phyloP scores from a whole-genome alignment of 805 yeast species.

The Candida orba region DNA sequence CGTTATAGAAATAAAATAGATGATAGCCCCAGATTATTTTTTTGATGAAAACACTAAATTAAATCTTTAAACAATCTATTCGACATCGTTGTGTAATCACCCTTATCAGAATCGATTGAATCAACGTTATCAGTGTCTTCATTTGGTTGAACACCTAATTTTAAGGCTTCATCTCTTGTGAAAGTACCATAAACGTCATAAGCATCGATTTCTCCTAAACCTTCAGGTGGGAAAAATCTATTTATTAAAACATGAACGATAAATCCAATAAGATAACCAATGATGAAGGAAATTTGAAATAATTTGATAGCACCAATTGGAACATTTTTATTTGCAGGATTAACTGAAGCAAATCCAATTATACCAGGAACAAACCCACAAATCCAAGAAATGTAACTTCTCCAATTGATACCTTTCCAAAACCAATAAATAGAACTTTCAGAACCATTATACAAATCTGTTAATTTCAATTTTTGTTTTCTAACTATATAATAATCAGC shows the following conservation, averaged over 20 bases:
- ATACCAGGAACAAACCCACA: slow-evolving; percentile 35
- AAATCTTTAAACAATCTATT: slow-evolving; percentile 3
- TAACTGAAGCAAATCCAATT: slow-evolving; percentile 31
- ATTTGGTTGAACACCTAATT: slow-evolving; percentile 25
- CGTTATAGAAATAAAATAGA: too few species aligned
- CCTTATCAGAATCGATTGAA: not conserved
- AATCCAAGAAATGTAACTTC: slow-evolving; percentile 32
- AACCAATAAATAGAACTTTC: slow-evolving; percentile 35
- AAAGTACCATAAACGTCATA: slow-evolving; percentile 29
- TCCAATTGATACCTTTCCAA: slow-evolving; percentile 36
- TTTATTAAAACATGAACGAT: slow-evolving; percentile 18
- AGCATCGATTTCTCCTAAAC: slow-evolving; percentile 25
- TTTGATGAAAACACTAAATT: not conserved
- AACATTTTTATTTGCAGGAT: slow-evolving; percentile 23
- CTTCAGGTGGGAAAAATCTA: slow-evolving; percentile 24
- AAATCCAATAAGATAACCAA: slow-evolving; percentile 22
- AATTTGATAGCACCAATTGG: slow-evolving; percentile 23
- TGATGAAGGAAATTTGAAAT: slow-evolving; percentile 21
- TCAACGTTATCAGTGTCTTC: slow-evolving; percentile 7
- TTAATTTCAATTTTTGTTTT: slow-evolving; percentile 30
- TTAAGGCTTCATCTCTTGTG: slow-evolving; percentile 27
- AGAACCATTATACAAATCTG: slow-evolving; percentile 32
- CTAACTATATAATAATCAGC: slow-evolving; percentile 32
- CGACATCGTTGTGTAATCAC: slow-evolving; percentile 1
- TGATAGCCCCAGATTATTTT: too few species aligned